These are phyloP conservation scores for Lipomyces oligophaga DNA, from an alignment of 805 yeast species.

Conservation along the genomic window DNA sequence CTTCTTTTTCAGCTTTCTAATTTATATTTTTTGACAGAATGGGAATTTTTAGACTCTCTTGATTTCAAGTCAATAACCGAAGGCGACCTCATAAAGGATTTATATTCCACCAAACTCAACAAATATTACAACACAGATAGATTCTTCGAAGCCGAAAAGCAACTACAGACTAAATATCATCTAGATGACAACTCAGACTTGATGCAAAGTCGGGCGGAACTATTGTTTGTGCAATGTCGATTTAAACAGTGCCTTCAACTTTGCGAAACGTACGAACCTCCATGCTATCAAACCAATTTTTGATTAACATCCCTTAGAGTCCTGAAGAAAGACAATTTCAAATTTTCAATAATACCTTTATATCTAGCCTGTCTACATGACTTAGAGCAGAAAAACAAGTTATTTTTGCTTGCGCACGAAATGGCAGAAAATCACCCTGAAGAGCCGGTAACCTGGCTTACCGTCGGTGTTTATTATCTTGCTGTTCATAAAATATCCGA, in stretches of 20 bases:
- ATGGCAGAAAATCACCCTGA: constrained; percentile 81
- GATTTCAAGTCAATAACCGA: constrained; percentile 69
- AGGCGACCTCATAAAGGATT: constrained; percentile 68
- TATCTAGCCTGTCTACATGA: constrained; percentile 84
- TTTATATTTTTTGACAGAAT: constrained; percentile 44
- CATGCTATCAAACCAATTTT: neutral
- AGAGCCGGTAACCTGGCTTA: constrained; percentile 81
- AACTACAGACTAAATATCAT: constrained; percentile 67
- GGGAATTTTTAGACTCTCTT: constrained; percentile 65
- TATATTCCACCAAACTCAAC: constrained; percentile 73
- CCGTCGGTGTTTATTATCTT: constrained; percentile 86
- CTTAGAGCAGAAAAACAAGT: constrained; percentile 72
- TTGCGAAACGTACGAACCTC: constrained; percentile 53
- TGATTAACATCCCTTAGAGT: constrained; percentile 23
- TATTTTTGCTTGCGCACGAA: constrained; percentile 77
- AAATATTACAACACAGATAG: constrained; percentile 57
- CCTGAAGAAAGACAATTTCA: constrained; percentile 55
- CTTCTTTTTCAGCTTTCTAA: neutral
- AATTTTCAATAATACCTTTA: constrained; percentile 66
- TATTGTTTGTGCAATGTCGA: constrained; percentile 67
- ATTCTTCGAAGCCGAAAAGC: constrained; percentile 61
- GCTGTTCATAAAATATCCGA: constrained; percentile 68
- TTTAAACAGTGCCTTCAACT: constrained; percentile 70
- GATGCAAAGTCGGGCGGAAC: constrained; percentile 62
- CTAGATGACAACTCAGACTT: constrained; percentile 68